These are phyloP conservation scores for Penicillium canariense DNA, from an alignment of 495 filamentous ascomycete genomes.

Conservation along the genomic window DNA sequence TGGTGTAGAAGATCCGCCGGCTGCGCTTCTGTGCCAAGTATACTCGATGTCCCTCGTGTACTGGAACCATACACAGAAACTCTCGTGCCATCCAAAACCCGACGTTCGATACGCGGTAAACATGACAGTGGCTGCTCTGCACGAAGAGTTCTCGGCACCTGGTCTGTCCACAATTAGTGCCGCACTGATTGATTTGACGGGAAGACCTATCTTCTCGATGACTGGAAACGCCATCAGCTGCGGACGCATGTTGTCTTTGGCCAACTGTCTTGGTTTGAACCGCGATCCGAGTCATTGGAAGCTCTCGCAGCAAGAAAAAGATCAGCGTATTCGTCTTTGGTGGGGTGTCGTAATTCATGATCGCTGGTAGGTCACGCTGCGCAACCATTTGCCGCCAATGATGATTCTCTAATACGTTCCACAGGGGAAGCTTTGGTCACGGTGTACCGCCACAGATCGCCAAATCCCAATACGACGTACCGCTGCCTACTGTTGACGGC, in stretches of 20 bases:
- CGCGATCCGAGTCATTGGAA: slow-evolving; percentile 50
- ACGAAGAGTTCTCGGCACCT: slow-evolving; percentile 51
- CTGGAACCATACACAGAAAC: slow-evolving; percentile 48
- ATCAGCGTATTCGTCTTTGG: slow-evolving; percentile 49
- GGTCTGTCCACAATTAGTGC: slow-evolving; percentile 51
- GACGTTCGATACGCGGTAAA: slow-evolving; percentile 52
- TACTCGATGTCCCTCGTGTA: slow-evolving; percentile 53
- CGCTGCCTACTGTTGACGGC: slow-evolving; percentile 45
- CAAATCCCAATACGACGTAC: slow-evolving; percentile 54
- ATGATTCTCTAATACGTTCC: slow-evolving; percentile 2
- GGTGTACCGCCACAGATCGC: slow-evolving; percentile 50
- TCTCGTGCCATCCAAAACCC: slow-evolving; percentile 46
- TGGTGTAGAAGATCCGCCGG: slow-evolving; percentile 42
- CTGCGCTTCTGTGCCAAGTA: slow-evolving; percentile 51
- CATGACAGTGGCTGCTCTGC: slow-evolving; percentile 50
- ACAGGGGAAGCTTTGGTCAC: slow-evolving; percentile 52
- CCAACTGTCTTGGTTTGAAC: slow-evolving; percentile 52
- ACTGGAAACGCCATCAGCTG: slow-evolving; percentile 52
- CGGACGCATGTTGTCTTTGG: slow-evolving; percentile 48
- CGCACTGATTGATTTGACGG: slow-evolving; percentile 48
- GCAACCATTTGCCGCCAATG: neutral
- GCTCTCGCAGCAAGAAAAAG: slow-evolving; percentile 46
- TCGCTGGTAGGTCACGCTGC: slow-evolving; percentile 38
- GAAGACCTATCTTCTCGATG: slow-evolving; percentile 52
- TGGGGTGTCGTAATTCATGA: slow-evolving; percentile 56